phyloP scores from a whole-genome alignment of 768 basidiomycete species.

The Auricularia sp. region DNA sequence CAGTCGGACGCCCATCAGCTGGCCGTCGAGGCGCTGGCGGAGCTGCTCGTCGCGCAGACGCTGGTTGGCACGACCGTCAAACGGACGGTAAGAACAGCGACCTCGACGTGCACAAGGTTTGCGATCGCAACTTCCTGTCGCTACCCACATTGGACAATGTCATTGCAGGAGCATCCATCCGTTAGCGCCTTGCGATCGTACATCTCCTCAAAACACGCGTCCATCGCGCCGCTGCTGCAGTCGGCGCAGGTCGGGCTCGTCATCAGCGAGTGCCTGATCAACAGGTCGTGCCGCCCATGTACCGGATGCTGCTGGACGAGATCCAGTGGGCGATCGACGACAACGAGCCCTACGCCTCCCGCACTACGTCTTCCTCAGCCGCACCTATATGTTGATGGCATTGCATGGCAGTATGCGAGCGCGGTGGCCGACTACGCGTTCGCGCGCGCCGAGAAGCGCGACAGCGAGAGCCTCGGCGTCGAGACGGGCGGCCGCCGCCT shows the following conservation, averaged over 20 bases:
- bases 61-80: conserved; percentile 78
- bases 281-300: conserved; percentile 89
- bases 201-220: conserved; percentile 49
- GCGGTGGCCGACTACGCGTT: conserved; percentile 46
- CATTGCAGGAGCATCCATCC: conserved; percentile 54
- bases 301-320: conserved; percentile 78
- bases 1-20: conserved; percentile 64
- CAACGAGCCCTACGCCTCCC: conserved; percentile 61
- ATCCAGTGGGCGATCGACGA: conserved; percentile 61
- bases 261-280: conserved; percentile 80
- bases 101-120: conserved; percentile 56
- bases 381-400: conserved; percentile 63
- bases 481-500: conserved; percentile 57
- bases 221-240: conserved; percentile 24
- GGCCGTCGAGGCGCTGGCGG: conserved; percentile 62
- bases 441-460: conserved; percentile 42
- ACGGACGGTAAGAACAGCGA: conserved; percentile 84
- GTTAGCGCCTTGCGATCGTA: conserved; percentile 65
- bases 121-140: conserved; percentile 13
- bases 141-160: not conserved
- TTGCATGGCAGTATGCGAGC: conserved; percentile 55
- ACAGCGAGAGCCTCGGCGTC: conserved; percentile 60
- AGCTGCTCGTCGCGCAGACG: conserved; percentile 62
- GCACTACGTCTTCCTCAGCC: conserved; percentile 66
- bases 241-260: conserved; percentile 65